Base-by-base conservation (phyloP, 2,329 filamentous ascomycete genomes). In the Lachnellula arida region DNA sequence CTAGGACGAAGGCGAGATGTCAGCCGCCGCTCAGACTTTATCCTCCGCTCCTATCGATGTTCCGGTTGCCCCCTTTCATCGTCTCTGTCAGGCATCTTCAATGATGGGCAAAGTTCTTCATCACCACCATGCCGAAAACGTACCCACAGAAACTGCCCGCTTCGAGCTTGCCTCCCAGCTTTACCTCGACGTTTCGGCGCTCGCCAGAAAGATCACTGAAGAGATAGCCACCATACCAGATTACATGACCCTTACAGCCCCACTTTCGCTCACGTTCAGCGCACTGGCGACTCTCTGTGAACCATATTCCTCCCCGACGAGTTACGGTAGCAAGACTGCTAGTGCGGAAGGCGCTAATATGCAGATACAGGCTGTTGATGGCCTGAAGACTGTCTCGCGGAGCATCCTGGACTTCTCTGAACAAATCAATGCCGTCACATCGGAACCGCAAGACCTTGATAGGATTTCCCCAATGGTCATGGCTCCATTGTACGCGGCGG, bases 11-110 rank as follows among this genome's bases (percentile, higher is more conserved):
- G 73, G 73, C 46, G 69, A 73, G 48, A 68, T 71, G 50, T 57
- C 63, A 17, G 59, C 61, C 40, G 65, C 64, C 5, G 53, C 64
- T 19, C 67, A 71, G 43, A 60, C 56, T 23, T 57, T 70, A 46
- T 72, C 67, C 17, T 61, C 56, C 12, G 60, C 43, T 19, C 71
- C 80, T 15, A 68, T 78, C 57, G 72, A 72, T 28, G 76, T 78
- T 8, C 63, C 76, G 8, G 63, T 77, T 53, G 73, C 75, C 19
- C 71, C 80, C 42, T 83, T 80, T 68, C 76, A 78, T 4, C 76
- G 79, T 55, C 73, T 84, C 43, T 74, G 71, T 51, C 73, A 76
- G 64, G 67, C 68, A 19, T 68, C 67, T 19, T 63, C 73, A 19
- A 65, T 74, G 48, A 50, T 73, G 22, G 70, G 68, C 40, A 66